Conservation (phyloP, 2,329 filamentous ascomycete species). For the Madurella fahalii region DNA sequence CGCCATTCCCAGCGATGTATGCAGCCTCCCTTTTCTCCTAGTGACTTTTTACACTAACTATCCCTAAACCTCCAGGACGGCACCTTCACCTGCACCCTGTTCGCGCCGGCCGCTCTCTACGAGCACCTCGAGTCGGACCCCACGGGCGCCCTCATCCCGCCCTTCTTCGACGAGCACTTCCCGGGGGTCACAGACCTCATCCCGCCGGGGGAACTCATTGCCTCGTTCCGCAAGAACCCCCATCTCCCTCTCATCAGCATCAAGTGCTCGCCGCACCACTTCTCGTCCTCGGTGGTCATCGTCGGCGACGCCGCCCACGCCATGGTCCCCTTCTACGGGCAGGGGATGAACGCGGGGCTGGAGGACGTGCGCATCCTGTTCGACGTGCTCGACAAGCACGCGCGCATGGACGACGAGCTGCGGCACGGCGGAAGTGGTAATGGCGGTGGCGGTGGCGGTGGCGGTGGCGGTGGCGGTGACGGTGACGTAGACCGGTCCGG, state of each 20-base stretch:
- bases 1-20: conserved; percentile 71
- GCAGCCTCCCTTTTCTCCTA: conserved; percentile 20
- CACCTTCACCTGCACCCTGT: conserved; percentile 92
- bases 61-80: conserved; percentile 58
- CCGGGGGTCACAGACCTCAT: conserved; percentile 78
- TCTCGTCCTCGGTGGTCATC: conserved; percentile 70
- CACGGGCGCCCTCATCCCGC: conserved; percentile 46
- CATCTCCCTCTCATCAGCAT: conserved; percentile 91
- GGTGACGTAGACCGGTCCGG: conserved; percentile 53
- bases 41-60: neutral
- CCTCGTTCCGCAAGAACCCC: conserved; percentile 76
- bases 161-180: conserved; percentile 80
- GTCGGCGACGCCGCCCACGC: conserved; percentile 93
- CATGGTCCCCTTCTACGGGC: conserved; percentile 97
- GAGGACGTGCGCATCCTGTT: conserved; percentile 92
- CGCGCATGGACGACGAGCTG: conserved; percentile 21
- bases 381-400: conserved; percentile 68
- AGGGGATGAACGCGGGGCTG: conserved; percentile 95
- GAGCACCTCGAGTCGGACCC: conserved; percentile 61
- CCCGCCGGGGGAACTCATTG: conserved; percentile 59
- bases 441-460: too few species aligned
- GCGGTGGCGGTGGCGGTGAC: conserved; percentile 2
- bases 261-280: conserved; percentile 88
- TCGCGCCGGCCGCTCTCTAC: conserved; percentile 72
- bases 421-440: too few species aligned